Conservation (phyloP, 345 rosid genomes). For the Streptanthus diversifolius region DNA sequence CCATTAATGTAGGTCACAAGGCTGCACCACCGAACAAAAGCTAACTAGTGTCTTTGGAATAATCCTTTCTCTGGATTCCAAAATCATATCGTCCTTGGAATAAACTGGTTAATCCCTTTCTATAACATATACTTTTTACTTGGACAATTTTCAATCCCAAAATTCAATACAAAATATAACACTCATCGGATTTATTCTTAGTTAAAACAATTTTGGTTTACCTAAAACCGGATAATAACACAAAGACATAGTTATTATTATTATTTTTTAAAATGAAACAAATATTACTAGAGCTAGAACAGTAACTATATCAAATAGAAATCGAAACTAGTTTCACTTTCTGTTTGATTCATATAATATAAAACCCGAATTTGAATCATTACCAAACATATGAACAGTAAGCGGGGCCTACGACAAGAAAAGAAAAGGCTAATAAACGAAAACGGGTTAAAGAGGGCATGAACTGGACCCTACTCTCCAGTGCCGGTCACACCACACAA, state of each 20-base stretch:
- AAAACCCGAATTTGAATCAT: conserved; percentile 7
- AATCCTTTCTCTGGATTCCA: conserved; percentile 30
- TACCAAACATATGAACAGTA: conserved; percentile 10
- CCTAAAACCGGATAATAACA: no score
- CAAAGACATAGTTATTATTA: no score
- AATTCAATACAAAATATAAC: no score
- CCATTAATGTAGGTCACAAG: conserved; percentile 33
- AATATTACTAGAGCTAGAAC: background rate
- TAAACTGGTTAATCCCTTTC: background rate
- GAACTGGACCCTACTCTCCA: conserved; percentile 26
- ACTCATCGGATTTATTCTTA: no score
- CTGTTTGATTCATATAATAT: background rate
- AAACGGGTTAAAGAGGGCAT: conserved; percentile 21
- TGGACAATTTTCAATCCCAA: no score
- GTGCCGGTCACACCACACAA: conserved; percentile 32
- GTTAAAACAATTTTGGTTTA: no score
- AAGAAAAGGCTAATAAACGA: conserved; percentile 26
- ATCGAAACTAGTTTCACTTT: background rate
- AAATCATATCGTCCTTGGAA: conserved; percentile 15
- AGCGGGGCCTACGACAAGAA: conserved; percentile 21
- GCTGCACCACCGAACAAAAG: conserved; percentile 31
- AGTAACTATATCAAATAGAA: background rate
- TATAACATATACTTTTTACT: no score
- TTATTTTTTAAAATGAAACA: background rate
- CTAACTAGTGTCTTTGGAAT: conserved; percentile 27